phyloP scores from a whole-genome alignment of 805 yeast species.

The Starmerella apis region DNA sequence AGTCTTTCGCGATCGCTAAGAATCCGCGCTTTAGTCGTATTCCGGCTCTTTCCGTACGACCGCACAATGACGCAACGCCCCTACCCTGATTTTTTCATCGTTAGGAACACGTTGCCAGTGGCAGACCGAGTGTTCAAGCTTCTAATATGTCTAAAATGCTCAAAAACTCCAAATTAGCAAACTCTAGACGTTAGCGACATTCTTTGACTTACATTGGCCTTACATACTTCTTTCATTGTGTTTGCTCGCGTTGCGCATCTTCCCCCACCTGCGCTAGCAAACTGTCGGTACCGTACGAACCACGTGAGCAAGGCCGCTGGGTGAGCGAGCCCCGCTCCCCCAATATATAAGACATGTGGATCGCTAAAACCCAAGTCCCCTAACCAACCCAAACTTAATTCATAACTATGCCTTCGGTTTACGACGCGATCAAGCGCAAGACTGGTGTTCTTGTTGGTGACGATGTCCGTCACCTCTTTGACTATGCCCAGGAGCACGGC shows the following conservation, averaged over 20 bases:
- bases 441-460: constrained; percentile 98
- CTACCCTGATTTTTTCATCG: background rate
- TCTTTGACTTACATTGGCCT: background rate
- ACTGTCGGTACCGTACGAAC: constrained; percentile 6
- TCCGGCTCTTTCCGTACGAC: constrained; percentile 5
- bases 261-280: background rate
- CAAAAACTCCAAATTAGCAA: background rate
- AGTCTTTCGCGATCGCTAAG: constrained; percentile 2
- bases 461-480: constrained; percentile 69
- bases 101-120: background rate
- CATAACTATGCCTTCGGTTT: constrained; percentile 33
- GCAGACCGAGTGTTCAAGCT: background rate
- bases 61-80: constrained; percentile 9
- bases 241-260: background rate
- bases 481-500: constrained; percentile 84
- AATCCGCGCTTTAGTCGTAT: constrained; percentile 1
- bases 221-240: background rate
- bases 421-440: constrained; percentile 76
- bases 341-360: constrained; percentile 7
- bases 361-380: background rate
- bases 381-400: background rate
- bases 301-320: constrained; percentile 7
- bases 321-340: constrained; percentile 1
- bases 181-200: background rate
- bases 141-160: background rate